Evolutionary conservation across 2,329 filamentous ascomycete species (phyloP).

Genomic region (Drechslerella coelobrocha): DNA sequence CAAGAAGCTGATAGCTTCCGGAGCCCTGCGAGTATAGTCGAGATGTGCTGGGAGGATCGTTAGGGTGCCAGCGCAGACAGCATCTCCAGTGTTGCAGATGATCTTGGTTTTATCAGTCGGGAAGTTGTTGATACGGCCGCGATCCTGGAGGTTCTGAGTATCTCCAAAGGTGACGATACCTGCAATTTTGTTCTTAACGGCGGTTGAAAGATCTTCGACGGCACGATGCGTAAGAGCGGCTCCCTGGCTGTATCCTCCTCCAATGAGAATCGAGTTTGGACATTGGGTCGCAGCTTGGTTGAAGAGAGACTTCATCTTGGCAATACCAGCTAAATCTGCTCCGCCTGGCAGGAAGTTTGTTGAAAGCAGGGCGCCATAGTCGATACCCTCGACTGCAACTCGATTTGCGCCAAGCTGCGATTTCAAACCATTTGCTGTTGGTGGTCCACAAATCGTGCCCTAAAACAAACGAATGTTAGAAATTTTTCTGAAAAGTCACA

Average conservation of each 20-base stretch:
- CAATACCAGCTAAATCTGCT: constrained; percentile 56
- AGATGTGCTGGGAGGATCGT: constrained; percentile 58
- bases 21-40: constrained; percentile 56
- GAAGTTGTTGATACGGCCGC: constrained; percentile 59
- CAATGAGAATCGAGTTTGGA: constrained; percentile 58
- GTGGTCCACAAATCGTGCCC: constrained; percentile 48
- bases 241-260: constrained; percentile 60
- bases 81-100: constrained; percentile 58
- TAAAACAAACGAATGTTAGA: background rate
- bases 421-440: constrained; percentile 52
- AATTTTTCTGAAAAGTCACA: background rate
- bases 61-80: constrained; percentile 58
- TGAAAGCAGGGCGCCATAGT: constrained; percentile 57
- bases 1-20: constrained; percentile 40
- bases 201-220: constrained; percentile 52
- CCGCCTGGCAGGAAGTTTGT: constrained; percentile 57
- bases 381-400: constrained; percentile 55
- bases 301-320: constrained; percentile 57
- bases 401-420: constrained; percentile 35
- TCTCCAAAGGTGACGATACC: constrained; percentile 60
- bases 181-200: constrained; percentile 57
- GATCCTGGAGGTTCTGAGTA: constrained; percentile 61
- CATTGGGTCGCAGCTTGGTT: constrained; percentile 58
- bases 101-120: constrained; percentile 57
- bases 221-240: constrained; percentile 56